Base-by-base conservation (phyloP, 306 rosid species). In the Pyrus pyrifolia region DNA sequence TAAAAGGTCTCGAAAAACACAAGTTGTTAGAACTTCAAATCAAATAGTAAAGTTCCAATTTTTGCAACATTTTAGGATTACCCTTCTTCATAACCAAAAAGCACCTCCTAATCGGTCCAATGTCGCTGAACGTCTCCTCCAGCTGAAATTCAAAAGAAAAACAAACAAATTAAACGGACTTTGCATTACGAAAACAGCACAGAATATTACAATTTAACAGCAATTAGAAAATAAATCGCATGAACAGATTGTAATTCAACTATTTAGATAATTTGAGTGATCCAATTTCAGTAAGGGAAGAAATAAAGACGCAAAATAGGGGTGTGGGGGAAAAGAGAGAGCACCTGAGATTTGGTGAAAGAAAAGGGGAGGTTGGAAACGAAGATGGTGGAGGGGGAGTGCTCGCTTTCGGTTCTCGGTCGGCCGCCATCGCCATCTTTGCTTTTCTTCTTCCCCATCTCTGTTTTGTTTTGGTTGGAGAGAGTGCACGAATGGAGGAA, bases 81-180 rank as follows among this genome's bases (percentile, higher is more conserved):
- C 97, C 97, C 76, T 90, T 90, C 60, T 87, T 80, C 2, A 86
- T 86, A 75, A 90, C 99, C 97, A 95, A 82, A 88, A 92, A 95
- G 75, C 97, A 88, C 46, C 97, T 91, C 82, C 97, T 81, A 64
- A 92, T 81, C 31, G 97, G 99, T 71, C 99, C 99, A 40, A 90
- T 91, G 63, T 90, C 97, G 64, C 93, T 83, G 85, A 92, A 92
- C 1, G 92, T 79, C 83, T 92, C 96, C 74, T 92, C 98, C 71
- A 92, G 87, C 98, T 94, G 89, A 81, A 44, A 29, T 40, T 51
- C 59, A 66, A 4, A 61, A 35, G 18, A 27, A 59, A 35, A 21
- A 4, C 1, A 42, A 81, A 72, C 57, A 65, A 14, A 51, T 51
- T 49, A 68, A 22, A 68, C 1, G 74, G 79, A 44, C 0, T 62